Evolutionary conservation across 2,329 filamentous ascomycete species (phyloP).

Genomic region (Ophiostoma himal-ulmi): DNA sequence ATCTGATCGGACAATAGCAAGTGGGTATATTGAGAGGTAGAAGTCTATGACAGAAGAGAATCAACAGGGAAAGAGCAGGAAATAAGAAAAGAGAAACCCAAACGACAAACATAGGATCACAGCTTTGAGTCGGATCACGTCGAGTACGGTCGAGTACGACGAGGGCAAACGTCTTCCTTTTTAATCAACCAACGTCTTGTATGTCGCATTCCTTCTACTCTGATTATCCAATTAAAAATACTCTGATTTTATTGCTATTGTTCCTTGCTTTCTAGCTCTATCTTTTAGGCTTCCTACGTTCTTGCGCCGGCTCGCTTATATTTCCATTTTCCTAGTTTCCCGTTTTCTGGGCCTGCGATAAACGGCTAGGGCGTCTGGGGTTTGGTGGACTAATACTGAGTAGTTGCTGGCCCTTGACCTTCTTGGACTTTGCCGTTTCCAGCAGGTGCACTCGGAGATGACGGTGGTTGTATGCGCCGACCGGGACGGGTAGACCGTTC

Average conservation of each 20-base stretch:
- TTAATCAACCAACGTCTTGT: not conserved
- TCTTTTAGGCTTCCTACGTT: not conserved
- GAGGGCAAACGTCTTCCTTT: not conserved
- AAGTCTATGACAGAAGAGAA: not conserved
- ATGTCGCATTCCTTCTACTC: not conserved
- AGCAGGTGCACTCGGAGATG: slow-evolving; percentile 21
- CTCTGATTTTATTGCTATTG: not conserved
- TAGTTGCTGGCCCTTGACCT: not conserved
- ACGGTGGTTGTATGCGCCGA: slow-evolving; percentile 23
- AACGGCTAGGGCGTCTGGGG: slow-evolving; percentile 6
- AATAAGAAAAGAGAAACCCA: not conserved
- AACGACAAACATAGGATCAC: not conserved
- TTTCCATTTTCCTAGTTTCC: not conserved
- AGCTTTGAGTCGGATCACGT: not conserved
- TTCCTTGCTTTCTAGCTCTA: slow-evolving; percentile 1
- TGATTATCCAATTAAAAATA: not conserved
- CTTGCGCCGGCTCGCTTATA: not conserved
- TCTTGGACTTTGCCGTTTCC: slow-evolving; percentile 16
- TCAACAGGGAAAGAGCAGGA: not conserved
- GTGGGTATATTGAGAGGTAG: not conserved
- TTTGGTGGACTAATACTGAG: not conserved
- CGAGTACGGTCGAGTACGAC: not conserved
- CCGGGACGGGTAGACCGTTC: slow-evolving; percentile 4
- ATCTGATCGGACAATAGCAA: not conserved
- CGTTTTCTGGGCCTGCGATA: not conserved